Evolutionary conservation across 805 yeast genomes (phyloP).

Genomic region (Ogataea siamensis): DNA sequence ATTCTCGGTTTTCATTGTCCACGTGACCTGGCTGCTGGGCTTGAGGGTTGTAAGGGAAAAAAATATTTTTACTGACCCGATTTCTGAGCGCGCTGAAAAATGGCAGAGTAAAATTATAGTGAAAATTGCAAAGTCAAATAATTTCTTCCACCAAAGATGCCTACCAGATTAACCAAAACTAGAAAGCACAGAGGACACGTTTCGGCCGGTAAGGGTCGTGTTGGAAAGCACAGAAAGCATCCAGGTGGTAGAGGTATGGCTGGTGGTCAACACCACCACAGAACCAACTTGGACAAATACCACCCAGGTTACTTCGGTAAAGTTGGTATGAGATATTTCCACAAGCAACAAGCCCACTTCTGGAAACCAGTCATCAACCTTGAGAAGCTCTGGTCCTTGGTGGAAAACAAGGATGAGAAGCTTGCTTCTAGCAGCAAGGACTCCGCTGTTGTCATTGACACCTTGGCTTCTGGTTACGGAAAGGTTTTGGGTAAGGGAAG

Average conservation of each 20-base stretch:
- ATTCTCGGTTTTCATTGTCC: slow-evolving; percentile 1
- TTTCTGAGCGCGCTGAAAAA: slow-evolving; percentile 5
- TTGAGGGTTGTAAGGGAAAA: slow-evolving; percentile 11
- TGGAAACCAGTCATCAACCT: slow-evolving; percentile 98
- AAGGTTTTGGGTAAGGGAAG: slow-evolving; percentile 99
- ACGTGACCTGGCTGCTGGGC: slow-evolving; percentile 13
- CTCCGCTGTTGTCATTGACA: slow-evolving; percentile 98
- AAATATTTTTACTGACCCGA: slow-evolving; percentile 14
- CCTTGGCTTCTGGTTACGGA: slow-evolving; percentile 99
- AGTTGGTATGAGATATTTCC: slow-evolving; percentile 99
- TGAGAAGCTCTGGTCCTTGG: slow-evolving; percentile 97
- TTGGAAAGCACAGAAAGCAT: slow-evolving; percentile 99
- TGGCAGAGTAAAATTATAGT: slow-evolving; percentile 12
- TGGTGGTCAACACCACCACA: slow-evolving; percentile 99
- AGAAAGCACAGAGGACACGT: slow-evolving; percentile 99
- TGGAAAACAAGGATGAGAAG: slow-evolving; percentile 93
- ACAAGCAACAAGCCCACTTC: slow-evolving; percentile 89
- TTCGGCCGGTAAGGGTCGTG: slow-evolving; percentile 99
- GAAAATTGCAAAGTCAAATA: slow-evolving; percentile 10
- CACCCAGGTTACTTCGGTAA: slow-evolving; percentile 99
- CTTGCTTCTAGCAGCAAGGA: slow-evolving; percentile 77
- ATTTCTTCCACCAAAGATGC: slow-evolving; percentile 54
- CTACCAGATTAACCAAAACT: slow-evolving; percentile 98
- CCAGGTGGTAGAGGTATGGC: slow-evolving; percentile 99
- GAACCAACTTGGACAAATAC: slow-evolving; percentile 99